Base-by-base conservation (phyloP, 2,329 filamentous ascomycete genomes). In the Nannizzia gypsea region DNA sequence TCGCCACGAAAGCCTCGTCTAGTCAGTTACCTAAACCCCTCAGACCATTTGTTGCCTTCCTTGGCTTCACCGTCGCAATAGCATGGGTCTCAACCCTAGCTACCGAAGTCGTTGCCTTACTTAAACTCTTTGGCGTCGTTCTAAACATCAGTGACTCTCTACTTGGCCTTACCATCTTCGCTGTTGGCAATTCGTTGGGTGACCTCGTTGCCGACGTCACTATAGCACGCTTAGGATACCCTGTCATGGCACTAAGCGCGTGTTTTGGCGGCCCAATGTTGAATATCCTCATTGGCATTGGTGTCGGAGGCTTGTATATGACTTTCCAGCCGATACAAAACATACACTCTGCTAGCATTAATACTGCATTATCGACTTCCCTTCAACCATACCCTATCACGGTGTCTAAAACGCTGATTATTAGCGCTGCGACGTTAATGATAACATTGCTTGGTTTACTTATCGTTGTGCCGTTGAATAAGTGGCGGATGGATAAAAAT, bases 201-300 rank as follows among this genome's bases (percentile, higher is more conserved):
- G 93, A 99, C 68, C 79, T 99, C 15, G 90, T 99, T 8, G 92
- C 93, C 15, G 88, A 99, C 70, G 88, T 97, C 59, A 99, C 93
- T 0, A 88, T 99, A 40, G 93, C 93, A 3, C 84, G 89, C 36
- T 83, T 99, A 2, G 93, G 93, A 2, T 96, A 91, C 73, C 93
- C 93, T 0, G 90, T 99, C 63, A 99, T 99, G 93, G 93, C 93
- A 0, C 76, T 87, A 44, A 91, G 89, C 36, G 93, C 93, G 3
- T 99, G 93, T 71, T 96, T 99, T 71, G 93, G 93, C n/a, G 95
- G 93, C 0, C 93, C 93, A 0, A 92, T 99, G 90, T 82, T 99
- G 44, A 99, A 99, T 67, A 99, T 99, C 63, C 77, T 99, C 0
- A 82, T 99, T 3, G 93, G 93, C 0, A 91, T 99, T 58, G 93